A percentile compares a stretch with the other conserved stretches of the same genome.
These are phyloP conservation scores for Colletotrichum sp. DNA, from an alignment of 2,329 filamentous ascomycete genomes.

Conservation along the genomic window DNA sequence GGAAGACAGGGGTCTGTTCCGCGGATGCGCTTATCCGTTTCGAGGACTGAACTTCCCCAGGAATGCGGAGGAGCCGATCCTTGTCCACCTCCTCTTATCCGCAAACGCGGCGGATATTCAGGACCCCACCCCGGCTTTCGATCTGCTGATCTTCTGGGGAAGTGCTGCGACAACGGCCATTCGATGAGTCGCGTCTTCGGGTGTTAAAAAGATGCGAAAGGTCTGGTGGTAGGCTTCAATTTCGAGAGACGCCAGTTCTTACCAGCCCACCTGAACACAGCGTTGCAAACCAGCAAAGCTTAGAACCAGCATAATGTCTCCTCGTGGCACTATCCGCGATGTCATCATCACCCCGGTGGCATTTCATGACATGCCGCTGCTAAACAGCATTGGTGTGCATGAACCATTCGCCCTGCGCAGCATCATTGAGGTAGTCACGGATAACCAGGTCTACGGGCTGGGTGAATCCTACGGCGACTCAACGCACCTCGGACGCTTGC, in stretches of 20 bases:
- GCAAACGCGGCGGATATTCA: neutral
- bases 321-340: slow-evolving; percentile 34
- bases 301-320: slow-evolving; percentile 26
- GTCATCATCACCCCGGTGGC: slow-evolving; percentile 46
- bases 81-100: neutral
- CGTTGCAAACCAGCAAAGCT: neutral
- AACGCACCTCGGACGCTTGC: slow-evolving; percentile 37
- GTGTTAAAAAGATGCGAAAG: neutral
- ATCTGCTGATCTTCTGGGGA: neutral
- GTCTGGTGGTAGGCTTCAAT: neutral
- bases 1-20: neutral
- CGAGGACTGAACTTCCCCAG: neutral
- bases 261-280: neutral
- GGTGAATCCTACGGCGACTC: slow-evolving; percentile 46
- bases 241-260: neutral
- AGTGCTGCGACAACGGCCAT: neutral
- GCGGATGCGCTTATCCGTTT: slow-evolving; percentile 9
- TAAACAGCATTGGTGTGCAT: slow-evolving; percentile 47
- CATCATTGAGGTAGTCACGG: slow-evolving; percentile 41
- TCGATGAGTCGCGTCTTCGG: neutral
- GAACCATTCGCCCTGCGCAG: slow-evolving; percentile 46
- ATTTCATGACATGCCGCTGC: slow-evolving; percentile 47
- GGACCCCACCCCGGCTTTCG: neutral
- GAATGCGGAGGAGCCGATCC: neutral
- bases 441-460: slow-evolving; percentile 35